Conservation (phyloP, 495 filamentous ascomycete species). For the Aspergillus egyptiacus region DNA sequence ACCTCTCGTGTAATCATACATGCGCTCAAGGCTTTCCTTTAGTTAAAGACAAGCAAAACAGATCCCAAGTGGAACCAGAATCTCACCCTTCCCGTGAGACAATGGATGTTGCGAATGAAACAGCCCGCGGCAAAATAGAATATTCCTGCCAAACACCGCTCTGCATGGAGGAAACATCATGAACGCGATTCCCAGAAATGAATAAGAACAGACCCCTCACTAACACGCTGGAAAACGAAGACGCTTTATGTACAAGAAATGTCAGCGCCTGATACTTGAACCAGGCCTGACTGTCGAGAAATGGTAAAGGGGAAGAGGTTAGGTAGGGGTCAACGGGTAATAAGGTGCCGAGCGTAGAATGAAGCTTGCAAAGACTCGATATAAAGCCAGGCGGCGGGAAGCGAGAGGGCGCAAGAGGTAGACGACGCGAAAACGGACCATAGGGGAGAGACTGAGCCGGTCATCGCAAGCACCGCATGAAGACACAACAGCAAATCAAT, state of each 20-base stretch:
- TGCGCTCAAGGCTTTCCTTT: conserved; percentile 17
- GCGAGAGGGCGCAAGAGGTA: background rate
- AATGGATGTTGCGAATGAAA: background rate
- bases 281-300: background rate
- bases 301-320: background rate
- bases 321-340: background rate
- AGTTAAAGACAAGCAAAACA: conserved; percentile 1
- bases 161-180: conserved; percentile 5
- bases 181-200: background rate
- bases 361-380: background rate
- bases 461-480: background rate
- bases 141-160: conserved; percentile 1
- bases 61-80: conserved; percentile 2
- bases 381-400: background rate
- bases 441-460: background rate
- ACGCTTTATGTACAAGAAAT: conserved; percentile 13
- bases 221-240: conserved; percentile 2
- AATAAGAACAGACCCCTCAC: background rate
- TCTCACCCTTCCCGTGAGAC: background rate
- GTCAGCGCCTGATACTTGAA: conserved; percentile 8
- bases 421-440: background rate
- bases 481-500: background rate
- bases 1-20: conserved; percentile 45
- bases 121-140: background rate
- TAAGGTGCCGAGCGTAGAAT: background rate